Percentiles rank a stretch among this genome's conserved stretches.
Evolutionary conservation across 108 stramenopile species (phyloP).

Genomic region (Cylindrotheca closterium): DNA sequence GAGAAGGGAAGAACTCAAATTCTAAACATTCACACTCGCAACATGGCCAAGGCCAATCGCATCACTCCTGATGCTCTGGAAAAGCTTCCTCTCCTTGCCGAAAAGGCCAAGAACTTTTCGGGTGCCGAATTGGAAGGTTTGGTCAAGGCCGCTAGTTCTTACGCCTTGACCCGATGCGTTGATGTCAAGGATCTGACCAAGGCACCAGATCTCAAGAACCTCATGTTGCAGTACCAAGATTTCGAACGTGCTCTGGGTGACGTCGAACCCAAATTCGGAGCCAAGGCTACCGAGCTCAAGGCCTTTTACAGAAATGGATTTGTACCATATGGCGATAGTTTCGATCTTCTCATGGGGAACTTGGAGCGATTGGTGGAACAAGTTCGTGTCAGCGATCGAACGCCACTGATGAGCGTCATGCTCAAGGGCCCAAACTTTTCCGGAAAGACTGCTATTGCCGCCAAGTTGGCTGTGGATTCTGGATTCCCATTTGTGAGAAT

Average conservation of each 20-base stretch:
- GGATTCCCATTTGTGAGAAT: conserved; percentile 96
- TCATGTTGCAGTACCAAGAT: conserved; percentile 82
- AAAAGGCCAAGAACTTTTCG: conserved; percentile 95
- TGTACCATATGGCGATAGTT: conserved; percentile 91
- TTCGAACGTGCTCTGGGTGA: conserved; percentile 89
- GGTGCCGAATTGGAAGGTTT: conserved; percentile 99
- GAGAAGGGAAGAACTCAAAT: conserved; percentile 93
- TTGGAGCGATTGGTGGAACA: conserved; percentile 90
- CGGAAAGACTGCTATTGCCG: conserved; percentile 98
- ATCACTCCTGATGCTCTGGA: conserved; percentile 83
- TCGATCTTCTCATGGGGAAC: conserved; percentile 77
- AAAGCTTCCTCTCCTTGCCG: conserved; percentile 73
- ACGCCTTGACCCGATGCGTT: conserved; percentile 87
- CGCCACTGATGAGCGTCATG: conserved; percentile 92
- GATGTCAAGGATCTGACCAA: conserved; percentile 92
- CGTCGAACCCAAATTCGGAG: conserved; percentile 95
- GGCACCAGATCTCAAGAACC: conserved; percentile 84
- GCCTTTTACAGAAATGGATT: conserved; percentile 93
- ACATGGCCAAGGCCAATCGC: conserved; percentile 87
- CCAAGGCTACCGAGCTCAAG: conserved; percentile 87
- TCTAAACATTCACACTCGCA: conserved; percentile 93
- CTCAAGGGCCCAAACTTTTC: conserved; percentile 80
- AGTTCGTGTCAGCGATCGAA: conserved; percentile 82
- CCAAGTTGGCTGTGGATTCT: conserved; percentile 90
- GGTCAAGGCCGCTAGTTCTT: conserved; percentile 95